Evolutionary conservation across 2,329 filamentous ascomycete species (phyloP), one percentile per base, ranked within the genome.

Genomic region (Fusarium mundagurra): DNA sequence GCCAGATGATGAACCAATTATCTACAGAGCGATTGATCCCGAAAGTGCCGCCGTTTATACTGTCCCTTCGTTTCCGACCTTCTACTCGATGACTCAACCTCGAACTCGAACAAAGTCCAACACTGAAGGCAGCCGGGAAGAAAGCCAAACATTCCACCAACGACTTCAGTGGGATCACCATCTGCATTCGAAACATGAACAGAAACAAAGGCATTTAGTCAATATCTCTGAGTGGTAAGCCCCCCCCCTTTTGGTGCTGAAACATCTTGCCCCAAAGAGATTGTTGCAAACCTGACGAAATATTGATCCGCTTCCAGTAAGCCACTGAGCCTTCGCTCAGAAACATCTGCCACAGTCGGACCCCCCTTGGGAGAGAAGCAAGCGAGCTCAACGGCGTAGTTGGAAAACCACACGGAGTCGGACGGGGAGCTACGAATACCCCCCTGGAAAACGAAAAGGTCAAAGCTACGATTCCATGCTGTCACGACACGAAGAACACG

Each of bases 101-200:
- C 14, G 13, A 22, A 9, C 18, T 12, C 3, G 17, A 11, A 27
- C 50, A 22, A 54, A 12, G 6, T 9, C 24, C n/a, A 8, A 16
- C 6, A 8, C n/a, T 0, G 3, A 10, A 27, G 18, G 4, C 0
- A 2, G 8, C 13, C 6, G 6, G 12, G 9, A 16, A 14, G 0
- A 6, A 20, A 1, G 3, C 13, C 12, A 27, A 16, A 1, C 1
- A 17, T 51, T 50, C 6, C 13, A 3, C n/a, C 18, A 1, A 22
- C 0, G 20, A 6, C 6, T 3, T 17, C 18, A 5, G 27, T 4
- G n/a, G 9, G 6, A 6, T 0, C 6, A n/a, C 3, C 13, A 9
- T 12, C 18, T 12, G 3, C 2, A 12, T 36, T 22, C 10, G 2
- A 5, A 54, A 9, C 18, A 38, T 8, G 0, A 4, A 36, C 1